Evolutionary conservation across 2,329 filamentous ascomycete genomes (phyloP), one percentile per base, ranked within the genome.

Genomic region (Teratosphaeria gauchensis): DNA sequence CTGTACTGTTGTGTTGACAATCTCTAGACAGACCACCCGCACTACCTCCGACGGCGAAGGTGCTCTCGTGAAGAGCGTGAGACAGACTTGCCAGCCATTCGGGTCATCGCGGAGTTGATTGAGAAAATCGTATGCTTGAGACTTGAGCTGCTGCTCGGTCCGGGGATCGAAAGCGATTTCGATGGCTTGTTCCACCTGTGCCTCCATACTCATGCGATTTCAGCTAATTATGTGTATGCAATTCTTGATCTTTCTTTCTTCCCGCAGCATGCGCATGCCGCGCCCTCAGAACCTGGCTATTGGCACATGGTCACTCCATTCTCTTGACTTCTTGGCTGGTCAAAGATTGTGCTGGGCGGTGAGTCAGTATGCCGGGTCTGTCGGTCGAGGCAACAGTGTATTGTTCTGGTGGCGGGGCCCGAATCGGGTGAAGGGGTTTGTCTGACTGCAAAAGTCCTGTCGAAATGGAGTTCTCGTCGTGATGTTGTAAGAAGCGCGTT

Each of bases 1-100:
- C 70, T 95, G 89, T 53, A 96, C 85, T 54, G 91, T 90, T 77
- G 89, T 90, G 76, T 96, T 97, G 74, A 99, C 85, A 55, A 96
- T 85, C 72, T 99, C 94, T 63, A 99, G 83, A 63, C 89, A 90
- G 61, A 94, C 88, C 72, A 96, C 84, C 56, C 94, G 89, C 55
- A 95, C 88, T 57, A 96, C 85, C 66, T 96, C 92, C 64, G 88
- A 86, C 56, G 86, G 62, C 84, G 84, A 54, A 90, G 90, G 30
- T 82, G 82, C 72, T 19, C 89, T 85, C 57, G 86, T 89, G 77
- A 97, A 97, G 66, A 99, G 86, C 38, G 83, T 78, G 57, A 94
- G 84, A 77, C 92, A 95, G 68, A 90, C 84, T 74, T 95, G 91
- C 90, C 92, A 96, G 74, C 88, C 91, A 69, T 89, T 85, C 54